Base-by-base conservation (phyloP, 148 eudicot genomes). In the Fagopyrum homotropicum region DNA sequence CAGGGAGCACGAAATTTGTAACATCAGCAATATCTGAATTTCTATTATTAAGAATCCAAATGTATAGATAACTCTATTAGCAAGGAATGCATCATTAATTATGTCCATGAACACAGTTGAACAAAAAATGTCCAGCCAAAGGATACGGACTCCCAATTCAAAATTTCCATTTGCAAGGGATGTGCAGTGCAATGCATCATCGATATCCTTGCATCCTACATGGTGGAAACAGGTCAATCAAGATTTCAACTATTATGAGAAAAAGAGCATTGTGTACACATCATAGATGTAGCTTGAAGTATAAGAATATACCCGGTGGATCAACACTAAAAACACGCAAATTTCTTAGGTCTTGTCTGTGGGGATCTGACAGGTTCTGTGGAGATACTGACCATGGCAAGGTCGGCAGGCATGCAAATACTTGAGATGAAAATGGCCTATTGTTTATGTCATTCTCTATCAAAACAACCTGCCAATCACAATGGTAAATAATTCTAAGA, bases 101-200 rank as follows among this genome's bases (percentile, higher is more conserved):
- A 76, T 68, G 40, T 30, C 30, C 46, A 9, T 17, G 12, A 66
- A 29, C 30, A 19, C 43, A 35, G 30, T 72, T 14, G 16, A 46
- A 54, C 26, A 12, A 35, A 68, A 46, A 51, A 12, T 48, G 26
- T 7, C 76, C 72, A 43, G 55, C 14, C n/a, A 79, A 76, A 85
- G 86, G 98, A 95, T 95, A 95, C 98, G 99, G 81, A 95, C 99
- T 88, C 99, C 99, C 70, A 95, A 96, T 81, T 84, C 99, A 77
- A 84, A 95, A 80, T 90, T 88, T 80, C 97, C 99, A 85, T 78
- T 88, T 74, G 97, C 87, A 82, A 92, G 97, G 79, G 84, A 83
- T 70, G 88, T 90, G 77, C 99, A 95, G 71, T 95, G 92, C 63
- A 95, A 82, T 55, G 99, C 99, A 86, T 95, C 99, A 85, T 95